phyloP scores from a whole-genome alignment of 2,329 filamentous ascomycete species.

The Cytospora piceae region DNA sequence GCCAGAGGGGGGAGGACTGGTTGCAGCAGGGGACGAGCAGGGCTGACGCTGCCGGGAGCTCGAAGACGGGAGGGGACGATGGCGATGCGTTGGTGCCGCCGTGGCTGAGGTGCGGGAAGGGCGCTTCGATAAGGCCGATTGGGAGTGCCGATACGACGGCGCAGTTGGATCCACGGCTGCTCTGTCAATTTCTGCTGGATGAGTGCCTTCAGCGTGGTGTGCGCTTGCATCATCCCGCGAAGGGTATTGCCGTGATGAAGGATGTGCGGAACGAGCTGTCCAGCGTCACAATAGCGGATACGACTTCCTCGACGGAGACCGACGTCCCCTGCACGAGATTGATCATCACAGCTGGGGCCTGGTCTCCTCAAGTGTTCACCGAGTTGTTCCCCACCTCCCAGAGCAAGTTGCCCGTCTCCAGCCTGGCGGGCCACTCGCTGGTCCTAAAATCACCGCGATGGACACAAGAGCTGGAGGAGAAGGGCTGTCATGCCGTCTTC shows the following conservation, averaged over 20 bases:
- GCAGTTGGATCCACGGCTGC: constrained; percentile 68
- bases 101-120: constrained; percentile 62
- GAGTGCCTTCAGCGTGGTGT: constrained; percentile 64
- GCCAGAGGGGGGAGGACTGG: constrained; percentile 65
- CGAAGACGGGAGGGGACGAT: neutral
- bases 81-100: constrained; percentile 40
- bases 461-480: constrained; percentile 47
- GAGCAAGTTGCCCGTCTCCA: constrained; percentile 58
- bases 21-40: constrained; percentile 66
- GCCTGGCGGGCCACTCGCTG: constrained; percentile 73
- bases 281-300: constrained; percentile 54
- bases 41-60: constrained; percentile 52
- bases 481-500: constrained; percentile 70
- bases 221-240: constrained; percentile 66
- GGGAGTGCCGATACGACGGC: constrained; percentile 63
- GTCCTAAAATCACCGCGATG: constrained; percentile 65
- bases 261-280: constrained; percentile 56
- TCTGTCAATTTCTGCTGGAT: constrained; percentile 68
- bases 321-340: constrained; percentile 66
- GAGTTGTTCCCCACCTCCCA: constrained; percentile 63
- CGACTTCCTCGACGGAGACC: constrained; percentile 47
- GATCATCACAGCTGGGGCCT: constrained; percentile 70
- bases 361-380: constrained; percentile 69
- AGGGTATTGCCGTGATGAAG: constrained; percentile 54
- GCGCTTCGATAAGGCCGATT: constrained; percentile 63